Percentiles rank a stretch among this genome's conserved stretches.
Conservation (phyloP, 768 basidiomycete genomes). For the Leccinum longicurvipes region DNA sequence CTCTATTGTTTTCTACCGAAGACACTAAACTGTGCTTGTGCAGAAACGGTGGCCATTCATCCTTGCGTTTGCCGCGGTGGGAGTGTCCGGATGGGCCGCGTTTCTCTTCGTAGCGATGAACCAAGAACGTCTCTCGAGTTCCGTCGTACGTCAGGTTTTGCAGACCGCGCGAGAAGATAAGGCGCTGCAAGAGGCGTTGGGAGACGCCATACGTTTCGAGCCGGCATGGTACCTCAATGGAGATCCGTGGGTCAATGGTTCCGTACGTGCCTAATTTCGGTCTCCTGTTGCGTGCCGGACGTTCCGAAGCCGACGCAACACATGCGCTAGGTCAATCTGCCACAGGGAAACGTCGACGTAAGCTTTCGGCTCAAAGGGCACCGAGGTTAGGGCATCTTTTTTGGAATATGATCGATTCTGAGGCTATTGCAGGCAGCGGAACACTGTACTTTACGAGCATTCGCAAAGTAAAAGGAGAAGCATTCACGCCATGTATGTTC, state of each 20-base stretch:
- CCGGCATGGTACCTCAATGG: constrained; percentile 61
- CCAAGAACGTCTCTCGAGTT: constrained; percentile 74
- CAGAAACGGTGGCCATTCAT: constrained; percentile 56
- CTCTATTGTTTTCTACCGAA: background rate
- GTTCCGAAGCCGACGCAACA: background rate
- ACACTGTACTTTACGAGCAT: constrained; percentile 85
- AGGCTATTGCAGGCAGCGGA: constrained; percentile 49
- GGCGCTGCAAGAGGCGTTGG: constrained; percentile 51
- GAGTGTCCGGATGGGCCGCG: constrained; percentile 59
- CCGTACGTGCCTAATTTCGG: constrained; percentile 42
- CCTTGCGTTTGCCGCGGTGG: constrained; percentile 46
- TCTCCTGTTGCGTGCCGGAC: background rate
- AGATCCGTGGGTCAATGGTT: constrained; percentile 66
- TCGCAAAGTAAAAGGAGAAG: constrained; percentile 66
- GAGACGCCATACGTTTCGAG: constrained; percentile 48
- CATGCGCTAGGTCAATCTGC: constrained; percentile 55
- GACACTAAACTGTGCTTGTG: background rate
- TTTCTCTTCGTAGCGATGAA: constrained; percentile 73
- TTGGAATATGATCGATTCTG: background rate
- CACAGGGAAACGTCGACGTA: constrained; percentile 75
- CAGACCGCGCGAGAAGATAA: constrained; percentile 53
- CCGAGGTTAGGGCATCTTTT: constrained; percentile 42
- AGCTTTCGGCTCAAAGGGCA: constrained; percentile 75
- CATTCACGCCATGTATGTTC: constrained; percentile 58
- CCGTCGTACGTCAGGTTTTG: constrained; percentile 66